These are phyloP conservation scores for Plasmodium cynomolgi DNA, from an alignment of 169 alveolate species.

Conservation along the genomic window DNA sequence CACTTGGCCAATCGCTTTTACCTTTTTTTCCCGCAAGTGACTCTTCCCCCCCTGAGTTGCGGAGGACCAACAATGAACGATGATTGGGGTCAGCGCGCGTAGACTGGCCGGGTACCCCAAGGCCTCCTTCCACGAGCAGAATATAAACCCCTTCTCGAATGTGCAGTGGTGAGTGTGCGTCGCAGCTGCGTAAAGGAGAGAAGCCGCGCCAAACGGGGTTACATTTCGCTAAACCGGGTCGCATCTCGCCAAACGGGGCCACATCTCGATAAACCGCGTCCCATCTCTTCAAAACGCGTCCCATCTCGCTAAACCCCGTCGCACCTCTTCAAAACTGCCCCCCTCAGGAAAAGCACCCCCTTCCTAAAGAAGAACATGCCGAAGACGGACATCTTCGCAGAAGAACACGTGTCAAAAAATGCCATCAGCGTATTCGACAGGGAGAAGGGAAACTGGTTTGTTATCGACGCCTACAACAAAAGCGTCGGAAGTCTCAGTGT, in stretches of 20 bases:
- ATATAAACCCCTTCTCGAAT: constrained; percentile 88
- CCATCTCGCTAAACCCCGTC: not conserved
- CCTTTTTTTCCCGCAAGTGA: not conserved
- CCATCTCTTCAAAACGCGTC: not conserved
- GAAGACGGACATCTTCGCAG: constrained; percentile 84
- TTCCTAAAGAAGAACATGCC: constrained; percentile 90
- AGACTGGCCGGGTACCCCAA: constrained; percentile 78
- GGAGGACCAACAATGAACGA: constrained; percentile 27
- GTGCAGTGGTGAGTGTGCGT: constrained; percentile 85
- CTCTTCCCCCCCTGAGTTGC: not conserved
- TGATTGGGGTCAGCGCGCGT: constrained; percentile 31
- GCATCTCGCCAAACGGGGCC: no score
- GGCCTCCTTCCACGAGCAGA: constrained; percentile 87
- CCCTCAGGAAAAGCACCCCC: constrained; percentile 86
- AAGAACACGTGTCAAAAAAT: constrained; percentile 84
- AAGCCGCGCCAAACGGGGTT: no score
- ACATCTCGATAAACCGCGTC: no score
- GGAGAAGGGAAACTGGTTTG: constrained; percentile 88
- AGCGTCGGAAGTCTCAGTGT: constrained; percentile 86
- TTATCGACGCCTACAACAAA: constrained; percentile 88
- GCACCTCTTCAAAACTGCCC: not conserved
- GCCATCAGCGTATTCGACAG: constrained; percentile 87
- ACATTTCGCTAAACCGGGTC: no score
- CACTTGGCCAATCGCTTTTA: not conserved
- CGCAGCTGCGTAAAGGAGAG: not conserved